Base-by-base conservation (phyloP, 75 land plant genomes). In the Cupressus sempervirens region DNA sequence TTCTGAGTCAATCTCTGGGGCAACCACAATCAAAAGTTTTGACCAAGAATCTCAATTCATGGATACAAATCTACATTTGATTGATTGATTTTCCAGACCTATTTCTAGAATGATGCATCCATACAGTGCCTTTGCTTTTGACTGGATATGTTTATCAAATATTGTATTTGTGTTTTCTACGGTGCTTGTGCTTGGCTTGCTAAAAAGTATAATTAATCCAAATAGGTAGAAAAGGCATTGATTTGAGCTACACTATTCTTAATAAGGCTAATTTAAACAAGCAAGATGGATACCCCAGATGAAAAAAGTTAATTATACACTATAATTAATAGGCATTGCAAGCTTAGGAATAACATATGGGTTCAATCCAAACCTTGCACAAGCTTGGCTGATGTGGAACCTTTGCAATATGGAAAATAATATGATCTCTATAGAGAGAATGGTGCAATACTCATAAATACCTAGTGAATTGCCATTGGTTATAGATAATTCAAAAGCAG, bases 261-360 rank as follows among this genome's bases (percentile, higher is more conserved):
- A 50, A 50, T 48, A 48, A n/a, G 53, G 12, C 53, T 50, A 50
- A 50, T 50, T 50, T 50, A n/a, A 12, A 50, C 53, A 12, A 50
- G 13, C 14, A 50, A 50, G 15, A 50, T 50, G 53, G 50, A 50
- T 50, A 50, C n/a, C 14, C 53, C 2, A 50, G 53, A 12, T 50
- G 15, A 50, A 3, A 50, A 1, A 50, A 50, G 15, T 13, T 50
- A 50, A 50, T 13, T 1, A 50, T 50, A 50, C 53, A 50, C 3
- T 50, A 50, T 50, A 50, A 30, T 54, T 79, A 83, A 9, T 81
- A 97, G 99, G 94, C 35, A 68, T 94, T 84, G 97, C 96, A 29
- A 97, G 97, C 1, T 87, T 96, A 30, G 91, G 94, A 26, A 96
- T 97, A 72, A 93, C 93, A 53, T 97, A 94, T 88, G 97, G 98